Evolutionary conservation across 2,329 filamentous ascomycete species (phyloP).

Genomic region (Ophiognomonia clavigignenti-juglandacearum): DNA sequence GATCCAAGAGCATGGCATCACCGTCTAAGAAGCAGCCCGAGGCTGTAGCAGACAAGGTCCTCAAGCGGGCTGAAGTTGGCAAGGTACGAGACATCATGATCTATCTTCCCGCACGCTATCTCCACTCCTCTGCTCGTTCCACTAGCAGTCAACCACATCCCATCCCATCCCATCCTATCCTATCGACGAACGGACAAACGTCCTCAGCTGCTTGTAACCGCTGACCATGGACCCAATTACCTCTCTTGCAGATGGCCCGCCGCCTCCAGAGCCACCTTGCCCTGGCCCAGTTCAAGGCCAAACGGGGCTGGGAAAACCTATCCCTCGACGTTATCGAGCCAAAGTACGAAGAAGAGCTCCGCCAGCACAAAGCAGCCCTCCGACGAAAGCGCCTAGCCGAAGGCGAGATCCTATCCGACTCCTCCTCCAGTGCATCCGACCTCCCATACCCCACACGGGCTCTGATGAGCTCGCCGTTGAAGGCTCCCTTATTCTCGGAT

Average conservation of each 20-base stretch:
- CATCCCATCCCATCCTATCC: not conserved
- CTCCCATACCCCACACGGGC: slow-evolving; percentile 62
- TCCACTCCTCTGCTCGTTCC: slow-evolving; percentile 4
- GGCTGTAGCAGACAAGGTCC: slow-evolving; percentile 61
- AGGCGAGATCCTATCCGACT: slow-evolving; percentile 78
- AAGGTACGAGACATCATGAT: slow-evolving; percentile 49
- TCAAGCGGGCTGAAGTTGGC: slow-evolving; percentile 69
- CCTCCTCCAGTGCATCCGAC: slow-evolving; percentile 79
- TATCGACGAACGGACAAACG: no score
- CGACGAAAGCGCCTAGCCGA: slow-evolving; percentile 65
- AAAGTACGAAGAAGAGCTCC: slow-evolving; percentile 70
- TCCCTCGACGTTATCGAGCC: slow-evolving; percentile 83
- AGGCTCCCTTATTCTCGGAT: slow-evolving; percentile 79
- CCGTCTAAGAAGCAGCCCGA: slow-evolving; percentile 60
- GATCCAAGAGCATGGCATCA: slow-evolving; percentile 48
- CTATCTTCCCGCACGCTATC: not conserved
- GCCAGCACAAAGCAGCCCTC: slow-evolving; percentile 15
- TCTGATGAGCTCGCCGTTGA: slow-evolving; percentile 81
- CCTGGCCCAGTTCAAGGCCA: slow-evolving; percentile 94
- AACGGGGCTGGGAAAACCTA: slow-evolving; percentile 90
- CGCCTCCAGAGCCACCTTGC: slow-evolving; percentile 90
- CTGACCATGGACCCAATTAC: slow-evolving; percentile 7
- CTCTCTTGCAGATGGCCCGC: slow-evolving; percentile 70
- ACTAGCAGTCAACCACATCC: not conserved
- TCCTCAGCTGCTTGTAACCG: slow-evolving; percentile 11